A percentile compares a stretch with the other conserved stretches of the same genome.
phyloP scores from a whole-genome alignment of 148 eudicot species.

The Cornus controversa region DNA sequence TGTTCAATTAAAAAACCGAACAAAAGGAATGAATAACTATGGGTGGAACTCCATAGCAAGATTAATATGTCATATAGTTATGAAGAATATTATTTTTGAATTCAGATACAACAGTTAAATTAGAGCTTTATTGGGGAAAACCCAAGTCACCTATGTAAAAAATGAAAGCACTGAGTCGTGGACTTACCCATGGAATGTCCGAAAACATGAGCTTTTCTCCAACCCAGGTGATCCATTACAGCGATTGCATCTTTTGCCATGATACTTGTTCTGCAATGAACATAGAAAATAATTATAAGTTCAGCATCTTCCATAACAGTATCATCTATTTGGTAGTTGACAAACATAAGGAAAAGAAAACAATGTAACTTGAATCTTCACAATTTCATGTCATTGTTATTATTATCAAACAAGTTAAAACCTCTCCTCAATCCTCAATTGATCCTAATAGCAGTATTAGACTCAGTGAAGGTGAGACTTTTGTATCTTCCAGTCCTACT shows the following conservation, averaged over 20 bases:
- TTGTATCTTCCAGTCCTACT: neutral
- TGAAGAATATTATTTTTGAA: neutral
- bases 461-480: neutral
- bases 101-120: neutral
- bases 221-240: slow-evolving; percentile 90
- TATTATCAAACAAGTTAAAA: neutral
- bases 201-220: slow-evolving; percentile 84
- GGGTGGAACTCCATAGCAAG: too few species aligned
- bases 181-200: slow-evolving; percentile 99
- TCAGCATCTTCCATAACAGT: neutral
- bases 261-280: slow-evolving; percentile 60
- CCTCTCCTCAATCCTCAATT: neutral
- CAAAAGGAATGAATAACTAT: too few species aligned
- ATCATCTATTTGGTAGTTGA: neutral
- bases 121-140: neutral
- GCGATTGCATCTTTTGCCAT: slow-evolving; percentile 97
- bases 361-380: neutral
- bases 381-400: neutral
- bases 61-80: too few species aligned
- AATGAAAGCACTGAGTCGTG: slow-evolving; percentile 4
- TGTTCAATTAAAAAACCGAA: too few species aligned
- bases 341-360: neutral
- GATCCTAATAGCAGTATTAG: neutral
- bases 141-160: slow-evolving; percentile 14
- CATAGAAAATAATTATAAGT: slow-evolving; percentile 1